Evolutionary conservation across 2,329 filamentous ascomycete species (phyloP), one percentile per base, ranked within the genome.

Genomic region (Endoconidiophora polonica): DNA sequence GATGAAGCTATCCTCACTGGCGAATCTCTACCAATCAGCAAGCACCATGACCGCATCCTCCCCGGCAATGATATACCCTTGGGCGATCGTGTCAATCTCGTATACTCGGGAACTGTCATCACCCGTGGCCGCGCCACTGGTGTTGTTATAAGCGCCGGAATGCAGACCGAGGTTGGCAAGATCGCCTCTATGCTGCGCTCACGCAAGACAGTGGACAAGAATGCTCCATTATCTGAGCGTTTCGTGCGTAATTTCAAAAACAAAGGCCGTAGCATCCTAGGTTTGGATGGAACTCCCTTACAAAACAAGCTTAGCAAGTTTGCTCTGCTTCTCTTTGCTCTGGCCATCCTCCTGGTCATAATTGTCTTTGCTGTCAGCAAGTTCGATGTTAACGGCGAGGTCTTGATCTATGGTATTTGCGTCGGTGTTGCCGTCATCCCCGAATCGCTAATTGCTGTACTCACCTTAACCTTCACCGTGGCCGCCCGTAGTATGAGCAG

Each of bases 281-380:
- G 77, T 50, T 63, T 81, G 2, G 73, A 83, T 49, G 86, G 86
- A 46, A 94, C 87, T 1, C 87, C 87, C 0, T 69, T 94, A 43
- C 86, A 93, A 66, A 80, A 82, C 56, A 90, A 85, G 59, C 72
- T 94, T 47, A 86, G 83, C 66, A 86, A 88, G 64, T 81, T 94
- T 59, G 86, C 87, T 24, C 78, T 91, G 41, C 61, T 86, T 3
- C 74, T 94, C 2, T 93, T 94, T 59, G 78, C 72, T 44, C 74
- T 86, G 46, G 87, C 77, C 41, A 67, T 79, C 49, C 57, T 79
- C 2, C 67, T 80, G 33, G 75, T 72, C 46, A 60, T 80, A 52
- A 72, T 80, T 47, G 77, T 81, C 57, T 81, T 81, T 60, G 72
- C 69, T 4, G 75, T 69, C 54, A 76, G 71, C 59, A 64, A 65